Evolutionary conservation across 2,329 filamentous ascomycete species (phyloP), one percentile per base, ranked within the genome.

Genomic region (Dactylellina haptotyla): DNA sequence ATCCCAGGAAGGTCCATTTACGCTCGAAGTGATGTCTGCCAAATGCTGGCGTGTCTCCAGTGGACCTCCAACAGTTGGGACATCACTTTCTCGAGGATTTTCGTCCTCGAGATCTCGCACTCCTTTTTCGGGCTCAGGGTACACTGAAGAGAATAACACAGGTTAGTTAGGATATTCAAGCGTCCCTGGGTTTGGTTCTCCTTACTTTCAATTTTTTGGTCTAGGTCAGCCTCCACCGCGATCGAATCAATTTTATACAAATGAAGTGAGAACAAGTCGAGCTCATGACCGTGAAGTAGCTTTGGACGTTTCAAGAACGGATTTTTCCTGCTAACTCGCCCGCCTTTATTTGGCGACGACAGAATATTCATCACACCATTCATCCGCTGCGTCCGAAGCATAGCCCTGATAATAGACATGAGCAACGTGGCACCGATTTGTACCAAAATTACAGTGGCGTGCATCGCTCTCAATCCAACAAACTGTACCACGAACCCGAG

Each of bases 401-500:
- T 75, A 1, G 75, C 65, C 23, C 76, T 25, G 10, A 76, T 41
- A 6, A 56, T 30, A 2, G 75, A 69, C 75, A 77, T 75, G 5
- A 77, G 1, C 16, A 70, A 18, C 1, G 67, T 76, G 4, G 63
- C 57, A 3, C 64, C 50, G 9, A 77, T 51, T 37, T 76, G 74
- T 6, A 58, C 75, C 20, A 77, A 30, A 9, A 75, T 75, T 5
- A 72, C 73, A 1, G 54, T 66, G 30, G 66, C 76, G 25, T 75
- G 63, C 70, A 77, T 74, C 2, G 62, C 67, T 20, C 76, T 58
- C 16, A 77, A 41, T 5, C 76, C 76, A 14, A 70, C 56, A 23
- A 77, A 77, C 20, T 77, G 76, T 10, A 69, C 28, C 12, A 77
- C 45, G 20, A 77, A 77, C 1, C 76, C 76, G 9, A 54, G 28